Evolutionary conservation across 2,329 filamentous ascomycete genomes (phyloP).

Genomic region (Monosporascus cannonballus): DNA sequence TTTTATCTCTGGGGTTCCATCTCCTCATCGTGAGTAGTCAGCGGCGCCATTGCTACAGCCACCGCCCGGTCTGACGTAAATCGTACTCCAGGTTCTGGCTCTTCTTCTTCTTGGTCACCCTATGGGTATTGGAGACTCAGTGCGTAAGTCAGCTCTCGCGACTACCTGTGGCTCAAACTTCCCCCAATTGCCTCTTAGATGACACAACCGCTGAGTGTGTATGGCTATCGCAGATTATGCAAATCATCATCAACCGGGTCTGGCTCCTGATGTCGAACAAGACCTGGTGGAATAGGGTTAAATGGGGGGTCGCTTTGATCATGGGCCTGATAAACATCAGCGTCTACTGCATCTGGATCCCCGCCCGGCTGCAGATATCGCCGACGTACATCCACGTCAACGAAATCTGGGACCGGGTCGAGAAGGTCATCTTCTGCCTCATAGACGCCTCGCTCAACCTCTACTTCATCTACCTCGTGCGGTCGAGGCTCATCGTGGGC

Average conservation of each 20-base stretch:
- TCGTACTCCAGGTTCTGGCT: conserved; percentile 5
- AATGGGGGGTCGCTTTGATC: conserved; percentile 30
- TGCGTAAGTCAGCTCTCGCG: conserved; percentile 9
- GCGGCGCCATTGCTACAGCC: too few species aligned
- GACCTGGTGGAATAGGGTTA: conserved; percentile 24
- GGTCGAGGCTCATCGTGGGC: conserved; percentile 32
- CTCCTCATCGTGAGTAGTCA: conserved; percentile 12
- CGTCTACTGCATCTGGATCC: conserved; percentile 41
- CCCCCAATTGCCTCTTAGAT: too few species aligned
- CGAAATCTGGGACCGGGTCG: conserved; percentile 37
- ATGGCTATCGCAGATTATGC: conserved; percentile 22
- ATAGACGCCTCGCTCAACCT: conserved; percentile 36
- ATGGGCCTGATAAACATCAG: conserved; percentile 37
- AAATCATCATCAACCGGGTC: conserved; percentile 41
- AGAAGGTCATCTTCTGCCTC: conserved; percentile 36
- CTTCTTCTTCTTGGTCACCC: conserved; percentile 17
- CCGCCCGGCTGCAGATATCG: conserved; percentile 31
- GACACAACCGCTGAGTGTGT: too few species aligned
- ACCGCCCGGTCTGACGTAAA: neutral
- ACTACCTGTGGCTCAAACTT: too few species aligned
- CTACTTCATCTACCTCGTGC: conserved; percentile 36
- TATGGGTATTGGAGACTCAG: conserved; percentile 31
- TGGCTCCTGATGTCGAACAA: conserved; percentile 31
- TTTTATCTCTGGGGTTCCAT: conserved; percentile 22
- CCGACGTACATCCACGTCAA: conserved; percentile 31